Conservation (phyloP, 2,329 filamentous ascomycete genomes). For the Rhinocladiella mackenziei region DNA sequence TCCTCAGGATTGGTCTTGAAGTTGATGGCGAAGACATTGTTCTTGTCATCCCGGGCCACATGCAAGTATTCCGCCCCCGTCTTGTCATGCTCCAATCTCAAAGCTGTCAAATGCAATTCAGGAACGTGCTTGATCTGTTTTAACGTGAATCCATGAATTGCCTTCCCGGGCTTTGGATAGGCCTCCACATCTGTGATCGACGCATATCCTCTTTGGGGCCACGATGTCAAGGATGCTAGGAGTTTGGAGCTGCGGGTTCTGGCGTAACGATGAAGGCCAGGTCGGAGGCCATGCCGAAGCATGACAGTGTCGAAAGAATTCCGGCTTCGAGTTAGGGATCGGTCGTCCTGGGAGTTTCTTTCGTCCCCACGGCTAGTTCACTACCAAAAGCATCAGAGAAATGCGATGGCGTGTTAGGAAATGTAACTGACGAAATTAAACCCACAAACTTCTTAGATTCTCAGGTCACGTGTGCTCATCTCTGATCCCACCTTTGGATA, state of each 20-base stretch:
- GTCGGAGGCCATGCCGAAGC: slow-evolving; percentile 28
- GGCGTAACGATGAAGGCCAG: slow-evolving; percentile 19
- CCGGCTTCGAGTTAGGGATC: no score
- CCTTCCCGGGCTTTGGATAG: slow-evolving; percentile 74
- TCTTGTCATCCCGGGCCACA: slow-evolving; percentile 88
- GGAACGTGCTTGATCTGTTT: slow-evolving; percentile 86
- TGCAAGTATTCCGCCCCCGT: slow-evolving; percentile 95
- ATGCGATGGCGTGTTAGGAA: no score
- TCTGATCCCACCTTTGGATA: no score
- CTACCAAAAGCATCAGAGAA: no score
- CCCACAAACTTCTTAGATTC: no score
- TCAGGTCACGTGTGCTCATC: no score
- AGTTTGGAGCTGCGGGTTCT: slow-evolving; percentile 1
- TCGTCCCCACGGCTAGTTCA: no score
- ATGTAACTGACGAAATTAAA: no score
- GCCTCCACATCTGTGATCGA: slow-evolving; percentile 72
- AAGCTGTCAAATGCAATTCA: slow-evolving; percentile 85
- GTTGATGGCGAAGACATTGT: slow-evolving; percentile 98
- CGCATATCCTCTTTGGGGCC: slow-evolving; percentile 41
- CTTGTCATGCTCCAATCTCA: slow-evolving; percentile 88
- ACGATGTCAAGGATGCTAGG: neutral
- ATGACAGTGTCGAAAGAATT: slow-evolving; percentile 19
- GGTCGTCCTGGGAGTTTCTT: no score
- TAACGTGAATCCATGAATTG: slow-evolving; percentile 89
- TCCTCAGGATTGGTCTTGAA: slow-evolving; percentile 99